Percentiles rank a stretch among this genome's conserved stretches.
These are phyloP conservation scores for Venturia carpophila DNA, from an alignment of 2,329 filamentous ascomycete species.

Conservation along the genomic window DNA sequence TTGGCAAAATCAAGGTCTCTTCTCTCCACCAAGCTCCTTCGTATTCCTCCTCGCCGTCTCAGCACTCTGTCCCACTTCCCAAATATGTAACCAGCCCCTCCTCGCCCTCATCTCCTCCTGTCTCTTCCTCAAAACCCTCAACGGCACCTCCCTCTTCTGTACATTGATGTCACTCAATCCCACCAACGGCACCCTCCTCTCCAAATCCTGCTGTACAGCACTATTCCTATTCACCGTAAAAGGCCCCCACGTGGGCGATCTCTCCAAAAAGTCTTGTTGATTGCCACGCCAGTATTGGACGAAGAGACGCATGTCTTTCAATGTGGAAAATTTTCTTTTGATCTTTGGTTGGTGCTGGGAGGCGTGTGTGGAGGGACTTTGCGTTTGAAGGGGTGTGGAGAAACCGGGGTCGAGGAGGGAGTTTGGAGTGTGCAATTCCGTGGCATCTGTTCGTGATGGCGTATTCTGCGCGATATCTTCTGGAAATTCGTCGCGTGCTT, in stretches of 20 bases:
- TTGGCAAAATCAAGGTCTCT: neutral
- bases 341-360: neutral
- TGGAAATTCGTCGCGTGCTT: slow-evolving; percentile 1
- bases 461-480: neutral
- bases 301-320: slow-evolving; percentile 13
- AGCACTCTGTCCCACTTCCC: slow-evolving; percentile 1
- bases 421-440: slow-evolving; percentile 4
- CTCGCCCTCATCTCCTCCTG: slow-evolving; percentile 10
- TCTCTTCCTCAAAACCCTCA: slow-evolving; percentile 13
- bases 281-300: slow-evolving; percentile 14
- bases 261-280: slow-evolving; percentile 16
- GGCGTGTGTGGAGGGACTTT: neutral
- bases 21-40: neutral
- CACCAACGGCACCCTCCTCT: slow-evolving; percentile 13
- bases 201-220: slow-evolving; percentile 17
- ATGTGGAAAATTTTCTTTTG: neutral
- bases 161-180: slow-evolving; percentile 17
- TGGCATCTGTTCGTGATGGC: neutral
- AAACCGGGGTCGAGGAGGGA: neutral
- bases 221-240: slow-evolving; percentile 1
- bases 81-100: neutral
- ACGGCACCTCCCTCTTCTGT: neutral
- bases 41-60: neutral
- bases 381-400: neutral
- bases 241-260: slow-evolving; percentile 12